Base-by-base conservation (phyloP, 768 basidiomycete species). In the Termitomyces sp. region DNA sequence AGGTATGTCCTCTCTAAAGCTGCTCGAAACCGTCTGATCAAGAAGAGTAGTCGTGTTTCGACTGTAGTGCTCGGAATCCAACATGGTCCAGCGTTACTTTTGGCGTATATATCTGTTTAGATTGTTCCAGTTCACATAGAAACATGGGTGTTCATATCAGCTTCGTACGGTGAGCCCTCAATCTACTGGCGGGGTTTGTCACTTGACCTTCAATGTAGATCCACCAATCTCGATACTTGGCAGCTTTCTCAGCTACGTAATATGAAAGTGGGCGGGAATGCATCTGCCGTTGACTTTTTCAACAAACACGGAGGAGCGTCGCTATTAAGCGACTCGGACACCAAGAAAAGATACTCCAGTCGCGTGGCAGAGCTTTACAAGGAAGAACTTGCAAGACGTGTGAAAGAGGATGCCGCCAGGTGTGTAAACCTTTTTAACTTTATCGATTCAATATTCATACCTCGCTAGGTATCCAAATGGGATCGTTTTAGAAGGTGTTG, bases 81-180 rank as follows among this genome's bases (percentile, higher is more conserved):
- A 97, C 94, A 32, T 98, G 96, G 97, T 87, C 94, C 3, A 94
- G 92, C 59, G 93, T 97, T 21, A 95, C 94, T 0, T 99, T 89
- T 68, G 96, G 93, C 34, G 86, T 98, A 14, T 98, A 98, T 73
- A 94, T 99, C 67, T 99, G 97, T 68, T 77, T 98, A 32, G 95
- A 99, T 57, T 99, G 97, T 78, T 98, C 96, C 5, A 90, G 89
- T 62, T 76, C 89, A 14, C 97, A 99, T 73, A 80, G 97, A 52
- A 98, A 96, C 70, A 87, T 98, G 85, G 97, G 97, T 64, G 96
- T 98, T 23, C 97, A 99, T 69, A 94, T 99, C 71, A 91, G 86
- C 60, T 99, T 99, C 66, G 96, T 99, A 42, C 78, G 95, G 93
- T 94, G 68, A 64, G 86, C 71, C 10, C 44, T 50, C 12, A 16